Base-by-base conservation (phyloP, 441 rosid genomes). In the Aleurites moluccanus region DNA sequence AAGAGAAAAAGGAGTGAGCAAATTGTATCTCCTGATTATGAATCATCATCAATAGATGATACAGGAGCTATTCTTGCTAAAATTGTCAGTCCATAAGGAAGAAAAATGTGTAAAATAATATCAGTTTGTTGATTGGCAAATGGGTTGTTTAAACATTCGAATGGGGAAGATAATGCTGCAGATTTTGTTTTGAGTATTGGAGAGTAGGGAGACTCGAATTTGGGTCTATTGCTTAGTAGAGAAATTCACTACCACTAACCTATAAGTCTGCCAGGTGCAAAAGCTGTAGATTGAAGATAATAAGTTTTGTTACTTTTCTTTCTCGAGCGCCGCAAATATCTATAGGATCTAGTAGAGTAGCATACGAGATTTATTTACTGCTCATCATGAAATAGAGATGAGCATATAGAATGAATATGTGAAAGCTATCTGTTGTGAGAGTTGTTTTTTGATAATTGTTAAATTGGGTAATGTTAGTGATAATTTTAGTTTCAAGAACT, bases 1-100 rank as follows among this genome's bases (percentile, higher is more conserved):
- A 88, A 87, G 82, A 81, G 73, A 75, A 91, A 77, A 84, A 74
- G 68, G 28, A 82, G 77, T 42, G 71, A 75, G 33, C 60, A 69
- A 0, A 80, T 73, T 50, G 73, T 45, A 66, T 62, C 75, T 35
- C 33, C 47, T 63, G 67, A 65, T 55, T 63, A 62, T 45, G 77
- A 80, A 78, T 50, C 76, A 67, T 71, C 70, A 10, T 38, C 30
- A 35, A 57, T 56, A 0, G 52, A 52, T 47, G 21, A 73, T 60
- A 11, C 75, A 9, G 50, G 2, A 14, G 53, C 60, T 14, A n/a
- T 72, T 42, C 76, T 73, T 56, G 78, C 55, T 56, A 15, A 59
- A 53, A 38, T 27, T 30, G 53, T 49, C 10, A 57, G 38, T 38
- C 60, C 27, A 15, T 56, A 47, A 67, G 5, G 21, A 63, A 69